Evolutionary conservation across 768 basidiomycete species (phyloP).

Genomic region (Pholiota conissans): DNA sequence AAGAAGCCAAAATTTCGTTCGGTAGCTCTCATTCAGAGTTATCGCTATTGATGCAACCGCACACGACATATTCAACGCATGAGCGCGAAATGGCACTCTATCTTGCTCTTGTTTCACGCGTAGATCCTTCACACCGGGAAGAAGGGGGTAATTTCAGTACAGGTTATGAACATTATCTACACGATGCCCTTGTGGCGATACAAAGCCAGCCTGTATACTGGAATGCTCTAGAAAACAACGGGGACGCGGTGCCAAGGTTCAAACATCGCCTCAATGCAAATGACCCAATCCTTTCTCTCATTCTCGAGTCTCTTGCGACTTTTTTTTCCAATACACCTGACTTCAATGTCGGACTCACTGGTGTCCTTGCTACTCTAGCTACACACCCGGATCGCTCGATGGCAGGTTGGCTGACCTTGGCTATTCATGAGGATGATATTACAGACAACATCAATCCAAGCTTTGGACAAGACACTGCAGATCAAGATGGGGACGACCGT

Average conservation of each 20-base stretch:
- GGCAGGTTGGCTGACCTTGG: constrained; percentile 86
- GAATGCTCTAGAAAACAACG: constrained; percentile 38
- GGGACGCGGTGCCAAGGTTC: constrained; percentile 32
- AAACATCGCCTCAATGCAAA: constrained; percentile 80
- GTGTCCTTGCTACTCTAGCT: constrained; percentile 76
- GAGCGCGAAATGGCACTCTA: constrained; percentile 85
- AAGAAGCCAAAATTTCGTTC: constrained; percentile 23
- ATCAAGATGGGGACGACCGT: constrained; percentile 72
- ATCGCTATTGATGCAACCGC: constrained; percentile 58
- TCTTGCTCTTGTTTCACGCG: constrained; percentile 72
- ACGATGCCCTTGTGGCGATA: constrained; percentile 69
- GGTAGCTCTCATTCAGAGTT: constrained; percentile 14
- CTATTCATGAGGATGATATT: constrained; percentile 35
- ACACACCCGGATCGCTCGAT: constrained; percentile 85
- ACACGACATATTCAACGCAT: constrained; percentile 76
- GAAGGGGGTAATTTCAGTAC: constrained; percentile 81
- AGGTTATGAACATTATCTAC: constrained; percentile 81
- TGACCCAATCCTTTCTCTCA: constrained; percentile 69
- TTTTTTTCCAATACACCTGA: constrained; percentile 89
- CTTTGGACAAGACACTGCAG: constrained; percentile 17
- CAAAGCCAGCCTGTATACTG: constrained; percentile 64
- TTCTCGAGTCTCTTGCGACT: constrained; percentile 69
- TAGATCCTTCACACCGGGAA: constrained; percentile 67
- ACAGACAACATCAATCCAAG: constrained; percentile 1
- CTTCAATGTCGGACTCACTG: constrained; percentile 86